A percentile compares a stretch with the other conserved stretches of the same genome.
phyloP scores from a whole-genome alignment of 2,329 filamentous ascomycete genomes.

The Ilyonectria mors-panacis region DNA sequence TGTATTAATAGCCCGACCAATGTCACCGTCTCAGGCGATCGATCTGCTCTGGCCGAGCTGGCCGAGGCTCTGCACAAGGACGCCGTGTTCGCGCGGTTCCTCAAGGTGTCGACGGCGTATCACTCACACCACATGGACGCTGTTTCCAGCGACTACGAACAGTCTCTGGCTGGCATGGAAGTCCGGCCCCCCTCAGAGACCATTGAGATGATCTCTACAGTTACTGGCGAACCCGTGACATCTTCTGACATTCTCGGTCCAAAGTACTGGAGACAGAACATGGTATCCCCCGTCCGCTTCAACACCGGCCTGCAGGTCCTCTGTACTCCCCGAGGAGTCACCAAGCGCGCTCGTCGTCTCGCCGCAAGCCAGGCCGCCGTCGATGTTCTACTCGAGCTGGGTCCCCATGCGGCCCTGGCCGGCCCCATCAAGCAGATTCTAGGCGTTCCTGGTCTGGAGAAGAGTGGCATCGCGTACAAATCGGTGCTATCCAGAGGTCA shows the following conservation, averaged over 20 bases:
- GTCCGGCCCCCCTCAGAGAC: not conserved
- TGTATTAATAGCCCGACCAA: slow-evolving; percentile 64
- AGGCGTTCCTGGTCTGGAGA: not conserved
- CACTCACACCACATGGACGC: slow-evolving; percentile 49
- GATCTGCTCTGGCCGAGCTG: not conserved
- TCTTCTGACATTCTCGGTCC: slow-evolving; percentile 52
- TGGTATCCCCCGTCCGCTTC: slow-evolving; percentile 55
- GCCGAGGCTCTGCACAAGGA: not conserved
- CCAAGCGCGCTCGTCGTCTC: not conserved
- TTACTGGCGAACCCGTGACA: slow-evolving; percentile 56
- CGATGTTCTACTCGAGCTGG: slow-evolving; percentile 42
- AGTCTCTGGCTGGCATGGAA: not conserved
- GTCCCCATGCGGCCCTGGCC: slow-evolving; percentile 43
- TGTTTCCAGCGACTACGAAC: not conserved
- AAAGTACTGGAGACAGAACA: slow-evolving; percentile 58
- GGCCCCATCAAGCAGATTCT: slow-evolving; percentile 40
- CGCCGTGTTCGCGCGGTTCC: slow-evolving; percentile 6
- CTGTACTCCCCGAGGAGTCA: not conserved
- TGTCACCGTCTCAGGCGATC: slow-evolving; percentile 18
- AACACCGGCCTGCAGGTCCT: slow-evolving; percentile 48
- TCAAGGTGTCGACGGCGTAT: slow-evolving; percentile 24
- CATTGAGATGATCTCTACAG: slow-evolving; percentile 54
- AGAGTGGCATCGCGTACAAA: slow-evolving; percentile 18
- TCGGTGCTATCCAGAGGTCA: slow-evolving; percentile 10
- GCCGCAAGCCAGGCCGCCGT: not conserved